Percentiles rank a stretch among this genome's conserved stretches.
These are phyloP conservation scores for Phytophthora foliorum DNA, from an alignment of 352 stramenopile species.

Conservation along the genomic window DNA sequence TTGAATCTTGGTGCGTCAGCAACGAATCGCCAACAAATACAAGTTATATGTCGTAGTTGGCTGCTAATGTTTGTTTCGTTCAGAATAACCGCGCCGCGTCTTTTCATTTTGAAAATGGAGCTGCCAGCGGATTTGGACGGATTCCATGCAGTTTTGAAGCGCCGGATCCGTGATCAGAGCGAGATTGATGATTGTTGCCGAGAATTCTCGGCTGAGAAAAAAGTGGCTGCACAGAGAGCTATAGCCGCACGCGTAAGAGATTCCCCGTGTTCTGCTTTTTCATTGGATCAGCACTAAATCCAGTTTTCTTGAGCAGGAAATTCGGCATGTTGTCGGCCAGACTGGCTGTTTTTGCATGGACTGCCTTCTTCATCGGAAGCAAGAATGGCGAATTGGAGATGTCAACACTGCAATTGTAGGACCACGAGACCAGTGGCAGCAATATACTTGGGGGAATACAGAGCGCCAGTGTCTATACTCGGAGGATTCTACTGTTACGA, in stretches of 20 bases:
- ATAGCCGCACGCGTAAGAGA: conserved; percentile 27
- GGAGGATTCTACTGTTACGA: conserved; percentile 7
- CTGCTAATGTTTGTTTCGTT: not conserved
- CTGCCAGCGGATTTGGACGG: conserved; percentile 50
- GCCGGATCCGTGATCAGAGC: conserved; percentile 62
- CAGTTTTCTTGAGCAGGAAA: conserved; percentile 34
- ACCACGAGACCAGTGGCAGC: conserved; percentile 70
- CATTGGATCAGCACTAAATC: not conserved
- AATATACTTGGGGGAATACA: conserved; percentile 71
- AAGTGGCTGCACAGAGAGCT: conserved; percentile 31
- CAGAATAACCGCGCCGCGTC: conserved; percentile 30
- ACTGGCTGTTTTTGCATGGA: conserved; percentile 82
- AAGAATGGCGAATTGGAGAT: conserved; percentile 84
- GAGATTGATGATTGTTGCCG: conserved; percentile 53
- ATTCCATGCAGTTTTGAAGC: conserved; percentile 65
- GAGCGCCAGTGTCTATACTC: conserved; percentile 60
- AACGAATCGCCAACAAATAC: conserved; percentile 10
- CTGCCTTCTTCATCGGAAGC: conserved; percentile 73
- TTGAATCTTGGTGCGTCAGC: not conserved
- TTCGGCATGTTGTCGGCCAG: conserved; percentile 67
- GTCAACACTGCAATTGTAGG: conserved; percentile 72
- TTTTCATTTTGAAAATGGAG: conserved; percentile 44
- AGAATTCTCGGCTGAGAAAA: conserved; percentile 30
- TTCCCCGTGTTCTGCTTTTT: not conserved
- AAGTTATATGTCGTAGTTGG: not conserved